A percentile compares a stretch with the other conserved stretches of the same genome.
These are phyloP conservation scores for Nannizzia gypsea DNA, from an alignment of 2,329 filamentous ascomycete genomes.

Conservation along the genomic window DNA sequence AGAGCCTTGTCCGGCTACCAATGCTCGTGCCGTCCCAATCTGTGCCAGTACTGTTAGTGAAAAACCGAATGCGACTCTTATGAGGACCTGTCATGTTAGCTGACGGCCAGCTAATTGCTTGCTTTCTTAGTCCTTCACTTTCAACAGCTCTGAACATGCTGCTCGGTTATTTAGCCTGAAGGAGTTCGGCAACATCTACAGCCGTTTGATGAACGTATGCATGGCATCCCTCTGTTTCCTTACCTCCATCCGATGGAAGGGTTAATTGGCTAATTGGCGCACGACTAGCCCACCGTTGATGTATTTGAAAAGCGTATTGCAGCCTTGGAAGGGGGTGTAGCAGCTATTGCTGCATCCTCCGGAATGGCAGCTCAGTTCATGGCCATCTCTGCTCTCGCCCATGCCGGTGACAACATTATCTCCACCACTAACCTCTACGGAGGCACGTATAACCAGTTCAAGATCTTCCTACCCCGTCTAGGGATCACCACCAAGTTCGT, in stretches of 20 bases:
- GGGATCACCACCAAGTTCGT: constrained; percentile 85
- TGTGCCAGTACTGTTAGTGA: constrained; percentile 67
- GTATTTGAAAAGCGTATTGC: constrained; percentile 95
- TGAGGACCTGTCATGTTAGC: not conserved
- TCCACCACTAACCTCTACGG: constrained; percentile 85
- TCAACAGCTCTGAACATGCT: constrained; percentile 93
- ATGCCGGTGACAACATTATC: constrained; percentile 84
- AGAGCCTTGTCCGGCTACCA: constrained; percentile 66
- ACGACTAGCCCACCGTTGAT: constrained; percentile 66
- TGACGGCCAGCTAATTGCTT: not conserved
- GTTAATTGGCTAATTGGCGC: not conserved
- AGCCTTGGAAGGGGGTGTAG: constrained; percentile 85
- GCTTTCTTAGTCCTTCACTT: constrained; percentile 59
- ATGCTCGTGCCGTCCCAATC: constrained; percentile 84
- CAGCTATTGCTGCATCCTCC: constrained; percentile 71
- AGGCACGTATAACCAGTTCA: constrained; percentile 95
- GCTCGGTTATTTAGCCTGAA: constrained; percentile 93
- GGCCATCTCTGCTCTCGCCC: constrained; percentile 69
- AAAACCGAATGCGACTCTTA: not conserved
- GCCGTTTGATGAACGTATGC: constrained; percentile 86
- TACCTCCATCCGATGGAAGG: not conserved
- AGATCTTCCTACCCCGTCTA: constrained; percentile 75
- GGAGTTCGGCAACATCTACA: constrained; percentile 96
- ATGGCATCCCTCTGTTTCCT: constrained; percentile 21
- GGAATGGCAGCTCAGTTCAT: constrained; percentile 92